These are phyloP conservation scores for Stevia rebaudiana DNA, from an alignment of 140 eudicot species.

Conservation along the genomic window DNA sequence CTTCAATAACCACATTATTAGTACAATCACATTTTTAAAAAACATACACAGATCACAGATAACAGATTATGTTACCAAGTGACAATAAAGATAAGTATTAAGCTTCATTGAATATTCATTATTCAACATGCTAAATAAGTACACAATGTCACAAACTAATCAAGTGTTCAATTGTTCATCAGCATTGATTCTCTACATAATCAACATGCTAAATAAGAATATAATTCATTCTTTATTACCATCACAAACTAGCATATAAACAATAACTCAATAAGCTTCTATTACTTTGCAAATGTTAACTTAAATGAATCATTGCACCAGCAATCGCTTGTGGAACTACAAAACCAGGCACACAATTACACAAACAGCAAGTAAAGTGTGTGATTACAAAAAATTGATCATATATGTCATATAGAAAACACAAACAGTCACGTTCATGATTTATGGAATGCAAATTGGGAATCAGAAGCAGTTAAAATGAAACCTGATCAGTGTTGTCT, in stretches of 20 bases:
- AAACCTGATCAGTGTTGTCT: slow-evolving; percentile 23
- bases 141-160: too few species aligned
- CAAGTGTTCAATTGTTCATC: too few species aligned
- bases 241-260: not conserved
- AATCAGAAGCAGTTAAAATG: not conserved
- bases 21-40: not conserved
- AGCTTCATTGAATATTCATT: not conserved
- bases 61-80: not conserved
- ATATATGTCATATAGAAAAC: not conserved
- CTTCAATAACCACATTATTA: not conserved
- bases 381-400: slow-evolving; percentile 1
- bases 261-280: not conserved
- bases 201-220: too few species aligned
- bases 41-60: too few species aligned
- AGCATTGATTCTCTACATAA: too few species aligned
- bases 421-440: not conserved
- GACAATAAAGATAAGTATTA: too few species aligned
- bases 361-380: not conserved
- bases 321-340: not conserved
- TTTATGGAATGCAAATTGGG: not conserved
- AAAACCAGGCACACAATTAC: not conserved
- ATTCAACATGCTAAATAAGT: not conserved
- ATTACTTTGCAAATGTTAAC: not conserved
- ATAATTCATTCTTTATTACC: too few species aligned
- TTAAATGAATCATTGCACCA: not conserved